Conservation (phyloP, 768 basidiomycete species). For the Trichaptum fuscoviolaceum region DNA sequence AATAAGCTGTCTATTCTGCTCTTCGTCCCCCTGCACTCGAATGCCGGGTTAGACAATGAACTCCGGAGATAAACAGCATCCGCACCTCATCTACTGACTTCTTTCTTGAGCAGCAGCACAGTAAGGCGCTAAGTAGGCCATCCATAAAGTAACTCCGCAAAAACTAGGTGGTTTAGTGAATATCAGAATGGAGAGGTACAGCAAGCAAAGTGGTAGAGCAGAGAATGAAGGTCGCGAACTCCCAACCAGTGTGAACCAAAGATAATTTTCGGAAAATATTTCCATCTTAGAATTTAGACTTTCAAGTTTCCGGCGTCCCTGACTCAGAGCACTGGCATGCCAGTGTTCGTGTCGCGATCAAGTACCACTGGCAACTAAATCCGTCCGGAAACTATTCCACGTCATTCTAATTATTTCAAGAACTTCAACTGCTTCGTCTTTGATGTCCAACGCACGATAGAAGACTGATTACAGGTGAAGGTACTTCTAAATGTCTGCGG, state of each 20-base stretch:
- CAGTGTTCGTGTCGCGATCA: too few species aligned
- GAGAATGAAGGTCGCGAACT: too few species aligned
- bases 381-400: not conserved
- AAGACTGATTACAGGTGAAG: not conserved
- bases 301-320: not conserved
- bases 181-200: not conserved
- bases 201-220: not conserved
- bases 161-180: not conserved
- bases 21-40: slow-evolving; percentile 18
- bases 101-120: not conserved
- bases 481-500: not conserved
- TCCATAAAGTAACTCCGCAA: not conserved
- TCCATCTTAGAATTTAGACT: not conserved
- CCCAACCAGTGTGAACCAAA: not conserved
- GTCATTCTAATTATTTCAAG: not conserved
- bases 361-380: too few species aligned
- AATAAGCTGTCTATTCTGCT: slow-evolving; percentile 29
- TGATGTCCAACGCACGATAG: not conserved
- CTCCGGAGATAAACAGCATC: not conserved
- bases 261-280: slow-evolving; percentile 1
- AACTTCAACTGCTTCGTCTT: not conserved
- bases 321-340: not conserved
- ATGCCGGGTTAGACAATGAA: not conserved
- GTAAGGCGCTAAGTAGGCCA: not conserved
- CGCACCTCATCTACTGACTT: not conserved